These are phyloP conservation scores for Yarrowia deformans DNA, from an alignment of 805 yeast species.

Conservation along the genomic window DNA sequence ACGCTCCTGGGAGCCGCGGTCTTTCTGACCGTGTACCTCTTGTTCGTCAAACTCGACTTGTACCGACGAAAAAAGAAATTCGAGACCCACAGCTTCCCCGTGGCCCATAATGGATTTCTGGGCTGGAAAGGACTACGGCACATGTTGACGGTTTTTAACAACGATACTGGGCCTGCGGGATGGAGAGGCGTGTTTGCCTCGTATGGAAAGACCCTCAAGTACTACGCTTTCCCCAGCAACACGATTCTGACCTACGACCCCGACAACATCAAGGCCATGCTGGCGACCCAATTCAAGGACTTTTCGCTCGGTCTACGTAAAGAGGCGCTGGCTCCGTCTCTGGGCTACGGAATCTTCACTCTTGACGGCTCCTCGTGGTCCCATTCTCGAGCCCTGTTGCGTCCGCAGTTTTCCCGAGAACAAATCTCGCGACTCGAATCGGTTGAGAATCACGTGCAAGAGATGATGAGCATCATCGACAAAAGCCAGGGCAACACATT, in stretches of 20 bases:
- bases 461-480: slow-evolving; percentile 35
- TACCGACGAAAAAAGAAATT: slow-evolving; percentile 9
- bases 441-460: slow-evolving; percentile 46
- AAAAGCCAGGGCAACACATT: slow-evolving; percentile 31
- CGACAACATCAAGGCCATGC: slow-evolving; percentile 49
- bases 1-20: background rate
- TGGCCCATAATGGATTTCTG: background rate
- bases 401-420: slow-evolving; percentile 51
- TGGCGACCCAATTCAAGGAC: slow-evolving; percentile 49
- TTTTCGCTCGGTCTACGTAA: slow-evolving; percentile 48
- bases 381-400: slow-evolving; percentile 50
- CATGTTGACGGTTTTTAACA: slow-evolving; percentile 1
- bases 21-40: background rate
- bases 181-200: background rate
- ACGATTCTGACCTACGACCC: slow-evolving; percentile 46
- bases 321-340: slow-evolving; percentile 45
- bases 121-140: slow-evolving; percentile 22
- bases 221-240: background rate
- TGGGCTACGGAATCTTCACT: slow-evolving; percentile 52
- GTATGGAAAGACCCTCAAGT: background rate
- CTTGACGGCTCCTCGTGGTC: slow-evolving; percentile 51
- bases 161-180: background rate
- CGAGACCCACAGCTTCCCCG: background rate
- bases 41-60: background rate
- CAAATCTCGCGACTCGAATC: slow-evolving; percentile 48